Percentiles rank a stretch among this genome's conserved stretches.
Evolutionary conservation across 1,284 basidiomycete species (phyloP).

Genomic region (Coriolopsis trogii): DNA sequence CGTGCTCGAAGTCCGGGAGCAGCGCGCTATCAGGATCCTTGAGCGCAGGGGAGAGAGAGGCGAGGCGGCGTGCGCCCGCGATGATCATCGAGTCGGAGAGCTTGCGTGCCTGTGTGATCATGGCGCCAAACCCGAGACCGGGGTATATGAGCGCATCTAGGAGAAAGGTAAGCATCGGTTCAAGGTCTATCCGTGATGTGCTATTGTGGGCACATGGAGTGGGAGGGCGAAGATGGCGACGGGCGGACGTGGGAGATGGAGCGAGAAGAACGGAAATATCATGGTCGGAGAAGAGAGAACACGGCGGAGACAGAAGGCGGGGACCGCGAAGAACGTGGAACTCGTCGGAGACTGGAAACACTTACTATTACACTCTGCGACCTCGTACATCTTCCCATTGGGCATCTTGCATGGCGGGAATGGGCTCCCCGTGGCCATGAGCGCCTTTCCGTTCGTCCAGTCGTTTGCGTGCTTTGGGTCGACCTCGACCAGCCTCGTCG

Average conservation of each 20-base stretch:
- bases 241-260: background rate
- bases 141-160: conserved; percentile 79
- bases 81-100: conserved; percentile 80
- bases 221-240: background rate
- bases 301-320: too few relatives aligned
- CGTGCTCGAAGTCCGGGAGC: conserved; percentile 71
- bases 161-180: background rate
- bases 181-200: background rate
- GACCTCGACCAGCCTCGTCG: conserved; percentile 76
- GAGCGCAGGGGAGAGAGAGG: conserved; percentile 73
- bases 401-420: conserved; percentile 74
- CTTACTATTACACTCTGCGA: conserved; percentile 74
- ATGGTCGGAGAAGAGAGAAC: background rate
- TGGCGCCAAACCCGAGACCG: conserved; percentile 75
- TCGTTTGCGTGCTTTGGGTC: conserved; percentile 71
- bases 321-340: too few relatives aligned
- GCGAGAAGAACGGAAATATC: background rate
- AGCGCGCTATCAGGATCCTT: conserved; percentile 61
- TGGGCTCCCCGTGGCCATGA: conserved; percentile 82
- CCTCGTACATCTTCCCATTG: conserved; percentile 66
- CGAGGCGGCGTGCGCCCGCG: conserved; percentile 70
- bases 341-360: too few relatives aligned
- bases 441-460: conserved; percentile 79
- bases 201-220: background rate
- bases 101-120: conserved; percentile 61